Base-by-base conservation (phyloP, 805 yeast genomes). In the Hanseniaspora clermontiae region DNA sequence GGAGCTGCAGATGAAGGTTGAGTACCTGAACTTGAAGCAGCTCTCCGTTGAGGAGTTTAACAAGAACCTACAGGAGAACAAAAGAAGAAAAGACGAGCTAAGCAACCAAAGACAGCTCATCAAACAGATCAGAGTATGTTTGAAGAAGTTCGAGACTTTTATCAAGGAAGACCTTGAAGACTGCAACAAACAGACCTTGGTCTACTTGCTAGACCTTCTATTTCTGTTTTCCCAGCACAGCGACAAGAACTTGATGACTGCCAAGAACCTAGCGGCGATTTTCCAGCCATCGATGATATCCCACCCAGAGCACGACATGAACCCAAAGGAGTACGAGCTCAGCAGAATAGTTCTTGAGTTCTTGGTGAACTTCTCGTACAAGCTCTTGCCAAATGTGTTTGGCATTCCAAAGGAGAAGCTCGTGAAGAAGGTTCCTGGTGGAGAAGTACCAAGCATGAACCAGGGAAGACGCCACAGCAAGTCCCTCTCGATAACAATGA, bases 281-380 rank as follows among this genome's bases (percentile, higher is more conserved):
- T 93, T 93, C 72, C 98, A 93, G 71, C 97, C 98, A 3, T 86
- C 96, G n/a, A 81, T 93, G 17, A 73, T 93, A 54, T 85, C 95
- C 10, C 97, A 91, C 68, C 95, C 96, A 5, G 78, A 77, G 61
- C 97, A 93, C 68, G 96, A 90, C 66, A 80, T 91, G 82, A 80
- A 84, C 43, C 97, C 97, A 0, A 87, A 82, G 36, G 97, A 93
- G 69, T 90, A 90, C 70, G 91, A 87, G 12, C 71, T 88, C 38
- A 86, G 95, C 5, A 88, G 90, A 61, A 76, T 81, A 8, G 96
- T 87, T 37, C 84, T 93, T 29, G 95, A 90, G 65, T 89, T 91
- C 61, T 76, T 93, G 72, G 86, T 91, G 57, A 90, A 84, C 61
- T 88, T 91, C 66, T 83, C 91, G 20, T 83, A 84, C 66, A 81